phyloP scores from a whole-genome alignment of 2,329 filamentous ascomycete species.

The Epichloe elymi region DNA sequence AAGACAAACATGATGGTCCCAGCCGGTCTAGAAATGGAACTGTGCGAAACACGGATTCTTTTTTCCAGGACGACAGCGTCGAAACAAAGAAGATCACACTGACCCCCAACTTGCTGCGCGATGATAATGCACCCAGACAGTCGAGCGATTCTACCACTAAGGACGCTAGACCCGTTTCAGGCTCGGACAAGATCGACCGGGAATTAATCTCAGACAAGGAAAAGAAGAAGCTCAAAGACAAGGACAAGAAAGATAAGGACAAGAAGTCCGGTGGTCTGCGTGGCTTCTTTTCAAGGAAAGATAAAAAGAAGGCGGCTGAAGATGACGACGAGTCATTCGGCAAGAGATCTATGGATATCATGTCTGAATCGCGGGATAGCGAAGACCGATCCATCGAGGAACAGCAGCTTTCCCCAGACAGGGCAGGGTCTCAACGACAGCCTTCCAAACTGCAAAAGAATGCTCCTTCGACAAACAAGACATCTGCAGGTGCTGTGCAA shows the following conservation, averaged over 20 bases:
- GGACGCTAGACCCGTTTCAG: slow-evolving; percentile 45
- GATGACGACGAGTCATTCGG: slow-evolving; percentile 49
- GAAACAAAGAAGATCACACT: slow-evolving; percentile 97
- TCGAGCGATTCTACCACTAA: slow-evolving; percentile 27
- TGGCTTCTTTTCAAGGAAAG: slow-evolving; percentile 49
- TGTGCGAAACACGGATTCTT: slow-evolving; percentile 84
- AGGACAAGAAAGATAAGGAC: slow-evolving; percentile 61
- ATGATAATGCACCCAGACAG: slow-evolving; percentile 54
- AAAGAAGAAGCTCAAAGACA: slow-evolving; percentile 62
- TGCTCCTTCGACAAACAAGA: slow-evolving; percentile 30
- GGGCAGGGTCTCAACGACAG: slow-evolving; percentile 35
- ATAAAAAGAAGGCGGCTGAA: slow-evolving; percentile 42
- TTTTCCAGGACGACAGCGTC: slow-evolving; percentile 94
- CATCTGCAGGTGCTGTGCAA: slow-evolving; percentile 15
- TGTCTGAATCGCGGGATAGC: slow-evolving; percentile 29
- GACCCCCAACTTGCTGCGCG: slow-evolving; percentile 80
- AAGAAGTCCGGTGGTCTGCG: slow-evolving; percentile 45
- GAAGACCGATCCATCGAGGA: slow-evolving; percentile 29
- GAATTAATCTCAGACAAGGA: slow-evolving; percentile 52
- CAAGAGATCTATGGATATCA: slow-evolving; percentile 47
- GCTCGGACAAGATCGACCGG: slow-evolving; percentile 56
- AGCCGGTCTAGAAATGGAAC: slow-evolving; percentile 71
- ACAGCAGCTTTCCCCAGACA: slow-evolving; percentile 29
- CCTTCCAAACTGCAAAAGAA: slow-evolving; percentile 61
- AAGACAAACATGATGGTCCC: slow-evolving; percentile 35